These are phyloP conservation scores for Erodium chrysanthum DNA, from an alignment of 441 rosid genomes.

Conservation along the genomic window DNA sequence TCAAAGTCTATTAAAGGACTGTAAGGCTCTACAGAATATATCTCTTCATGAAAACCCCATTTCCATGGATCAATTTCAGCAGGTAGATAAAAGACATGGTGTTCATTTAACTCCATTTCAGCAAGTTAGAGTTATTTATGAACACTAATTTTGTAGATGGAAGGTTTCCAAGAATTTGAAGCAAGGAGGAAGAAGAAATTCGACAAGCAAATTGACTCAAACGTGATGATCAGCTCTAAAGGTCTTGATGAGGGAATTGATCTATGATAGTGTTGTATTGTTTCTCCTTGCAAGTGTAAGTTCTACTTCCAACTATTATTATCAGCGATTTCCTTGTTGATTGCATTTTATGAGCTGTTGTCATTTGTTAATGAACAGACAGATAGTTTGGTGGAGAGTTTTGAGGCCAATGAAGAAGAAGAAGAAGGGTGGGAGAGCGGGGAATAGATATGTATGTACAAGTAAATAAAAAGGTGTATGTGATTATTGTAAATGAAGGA, in stretches of 20 bases:
- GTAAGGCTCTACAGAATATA: slow-evolving; percentile 77
- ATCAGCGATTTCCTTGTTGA: no score
- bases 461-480: no score
- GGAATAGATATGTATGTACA: no score
- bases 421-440: no score
- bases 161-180: slow-evolving; percentile 79
- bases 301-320: neutral
- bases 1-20: slow-evolving; percentile 58
- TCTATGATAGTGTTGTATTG: slow-evolving; percentile 26
- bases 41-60: slow-evolving; percentile 81
- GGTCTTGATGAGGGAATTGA: slow-evolving; percentile 93
- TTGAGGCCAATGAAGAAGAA: no score
- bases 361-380: no score
- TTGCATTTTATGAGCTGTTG: no score
- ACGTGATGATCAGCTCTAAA: slow-evolving; percentile 84
- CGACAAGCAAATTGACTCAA: slow-evolving; percentile 91
- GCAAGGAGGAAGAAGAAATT: slow-evolving; percentile 84
- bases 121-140: neutral
- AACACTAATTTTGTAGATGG: slow-evolving; percentile 42
- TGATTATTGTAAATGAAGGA: no score
- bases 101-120: neutral
- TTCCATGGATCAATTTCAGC: slow-evolving; percentile 88
- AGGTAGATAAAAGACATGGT: slow-evolving; percentile 30
- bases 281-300: neutral
- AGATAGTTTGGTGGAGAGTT: no score